These are phyloP conservation scores for Lactarius vividus DNA, from an alignment of 768 basidiomycete genomes.

Conservation along the genomic window DNA sequence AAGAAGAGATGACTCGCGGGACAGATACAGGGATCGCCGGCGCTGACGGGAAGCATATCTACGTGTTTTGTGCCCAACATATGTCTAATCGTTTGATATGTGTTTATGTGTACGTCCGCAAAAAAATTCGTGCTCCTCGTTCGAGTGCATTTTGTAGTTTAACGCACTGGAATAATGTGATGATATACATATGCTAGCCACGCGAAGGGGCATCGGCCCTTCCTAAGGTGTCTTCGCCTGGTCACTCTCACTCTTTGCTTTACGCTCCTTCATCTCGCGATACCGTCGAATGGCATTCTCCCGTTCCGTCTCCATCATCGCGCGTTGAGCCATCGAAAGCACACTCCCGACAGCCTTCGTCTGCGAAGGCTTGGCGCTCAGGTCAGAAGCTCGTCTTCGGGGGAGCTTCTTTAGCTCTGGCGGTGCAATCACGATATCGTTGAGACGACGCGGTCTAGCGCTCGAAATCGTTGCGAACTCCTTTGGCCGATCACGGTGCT, in stretches of 20 bases:
- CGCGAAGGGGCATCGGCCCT: neutral
- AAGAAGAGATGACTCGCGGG: slow-evolving; percentile 25
- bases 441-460: slow-evolving; percentile 61
- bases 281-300: slow-evolving; percentile 66
- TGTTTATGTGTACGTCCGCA: neutral
- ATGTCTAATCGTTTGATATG: neutral
- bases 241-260: slow-evolving; percentile 34
- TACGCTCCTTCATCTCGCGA: slow-evolving; percentile 58
- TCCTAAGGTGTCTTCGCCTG: neutral
- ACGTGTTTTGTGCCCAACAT: too few species aligned
- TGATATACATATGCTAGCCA: neutral
- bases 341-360: slow-evolving; percentile 38
- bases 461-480: slow-evolving; percentile 53
- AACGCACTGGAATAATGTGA: neutral
- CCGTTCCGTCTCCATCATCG: slow-evolving; percentile 73
- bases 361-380: neutral
- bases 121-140: neutral
- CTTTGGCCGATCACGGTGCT: slow-evolving; percentile 30
- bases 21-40: slow-evolving; percentile 22
- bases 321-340: slow-evolving; percentile 71
- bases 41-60: slow-evolving; percentile 7
- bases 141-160: slow-evolving; percentile 1
- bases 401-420: slow-evolving; percentile 58
- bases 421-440: slow-evolving; percentile 68
- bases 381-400: slow-evolving; percentile 39